Base-by-base conservation (phyloP, 768 basidiomycete species). In the Boletales sp. region DNA sequence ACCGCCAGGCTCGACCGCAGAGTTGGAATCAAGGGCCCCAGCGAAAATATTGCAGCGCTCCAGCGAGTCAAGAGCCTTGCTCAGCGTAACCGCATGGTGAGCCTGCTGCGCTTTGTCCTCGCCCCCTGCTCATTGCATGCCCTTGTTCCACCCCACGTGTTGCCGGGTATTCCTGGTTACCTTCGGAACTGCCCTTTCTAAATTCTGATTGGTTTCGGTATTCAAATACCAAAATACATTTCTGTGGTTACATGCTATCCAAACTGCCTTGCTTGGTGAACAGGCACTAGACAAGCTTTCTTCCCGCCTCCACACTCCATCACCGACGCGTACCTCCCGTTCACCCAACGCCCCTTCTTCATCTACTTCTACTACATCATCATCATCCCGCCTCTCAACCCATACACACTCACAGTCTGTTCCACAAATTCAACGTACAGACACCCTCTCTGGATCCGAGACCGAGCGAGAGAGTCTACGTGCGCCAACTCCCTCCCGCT, bases 221-320 rank as follows among this genome's bases (percentile, higher is more conserved):
- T 58, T 39, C 14, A 13, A 40, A 51, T 47, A 38, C 24, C 8
- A 31, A 50, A 49, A 38, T 44, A 30, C 40, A 44, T 53, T 52
- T 15, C 40, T 19, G 18, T 48, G 59, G 38, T 8, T 58, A 54
- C 61, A 67, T 67, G 55, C 57, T 56, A 45, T 40, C 32, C 46
- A 27, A 52, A 38, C 36, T 42, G 51, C 43, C 36, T 40, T 54
- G 12, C 30, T 19, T 47, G 46, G 34, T 42, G 52, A 27, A 19
- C 55, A 86, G 86, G 82, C 81, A 36, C 68, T 88, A 43, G 82
- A 86, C 65, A 87, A 86, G 68, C 77, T 90, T 30, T 76, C 82
- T 43, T 79, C 75, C 48, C 77, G 83, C 48, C 66, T 82, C 27
- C 74, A 70, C 49, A 81, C 84, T 3, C 81, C 83, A 6, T 79